A percentile compares a stretch with the other conserved stretches of the same genome.
phyloP scores from a whole-genome alignment of 2,329 filamentous ascomycete species.

The Venturia asperata region DNA sequence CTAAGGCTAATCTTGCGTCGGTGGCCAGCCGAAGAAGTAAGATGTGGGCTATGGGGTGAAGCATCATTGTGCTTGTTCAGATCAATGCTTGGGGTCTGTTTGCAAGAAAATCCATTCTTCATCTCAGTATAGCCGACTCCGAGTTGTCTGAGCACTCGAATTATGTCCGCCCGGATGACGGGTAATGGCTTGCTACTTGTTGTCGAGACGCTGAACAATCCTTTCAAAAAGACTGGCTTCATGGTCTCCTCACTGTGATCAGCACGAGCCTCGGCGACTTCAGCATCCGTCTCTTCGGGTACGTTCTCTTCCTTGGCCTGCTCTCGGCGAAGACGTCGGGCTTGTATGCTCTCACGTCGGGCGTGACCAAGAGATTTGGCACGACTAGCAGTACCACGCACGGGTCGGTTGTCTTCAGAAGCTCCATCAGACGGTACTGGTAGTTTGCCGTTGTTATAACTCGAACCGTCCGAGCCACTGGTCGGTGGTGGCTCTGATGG shows the following conservation, averaged over 20 bases:
- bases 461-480: slow-evolving; percentile 65
- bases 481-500: slow-evolving; percentile 60
- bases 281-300: slow-evolving; percentile 83
- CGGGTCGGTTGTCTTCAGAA: slow-evolving; percentile 29
- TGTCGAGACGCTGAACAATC: slow-evolving; percentile 92
- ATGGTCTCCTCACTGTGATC: slow-evolving; percentile 66
- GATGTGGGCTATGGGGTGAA: not conserved
- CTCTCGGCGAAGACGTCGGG: slow-evolving; percentile 56
- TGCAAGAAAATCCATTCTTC: slow-evolving; percentile 85
- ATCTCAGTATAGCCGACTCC: slow-evolving; percentile 91
- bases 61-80: slow-evolving; percentile 47
- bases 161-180: slow-evolving; percentile 82
- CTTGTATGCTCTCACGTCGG: slow-evolving; percentile 85
- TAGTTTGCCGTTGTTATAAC: slow-evolving; percentile 23
- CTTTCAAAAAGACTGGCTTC: slow-evolving; percentile 93
- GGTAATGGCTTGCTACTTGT: slow-evolving; percentile 86
- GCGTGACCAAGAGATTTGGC: slow-evolving; percentile 87
- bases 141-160: slow-evolving; percentile 77
- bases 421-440: slow-evolving; percentile 4
- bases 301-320: slow-evolving; percentile 53
- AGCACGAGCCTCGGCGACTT: slow-evolving; percentile 46
- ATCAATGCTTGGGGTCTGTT: slow-evolving; percentile 83
- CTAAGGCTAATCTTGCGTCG: slow-evolving; percentile 79
- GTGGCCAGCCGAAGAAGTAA: slow-evolving; percentile 40
- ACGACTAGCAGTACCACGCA: slow-evolving; percentile 46